Evolutionary conservation across 169 alveolate genomes (phyloP).

Genomic region (Babesia ovata): DNA sequence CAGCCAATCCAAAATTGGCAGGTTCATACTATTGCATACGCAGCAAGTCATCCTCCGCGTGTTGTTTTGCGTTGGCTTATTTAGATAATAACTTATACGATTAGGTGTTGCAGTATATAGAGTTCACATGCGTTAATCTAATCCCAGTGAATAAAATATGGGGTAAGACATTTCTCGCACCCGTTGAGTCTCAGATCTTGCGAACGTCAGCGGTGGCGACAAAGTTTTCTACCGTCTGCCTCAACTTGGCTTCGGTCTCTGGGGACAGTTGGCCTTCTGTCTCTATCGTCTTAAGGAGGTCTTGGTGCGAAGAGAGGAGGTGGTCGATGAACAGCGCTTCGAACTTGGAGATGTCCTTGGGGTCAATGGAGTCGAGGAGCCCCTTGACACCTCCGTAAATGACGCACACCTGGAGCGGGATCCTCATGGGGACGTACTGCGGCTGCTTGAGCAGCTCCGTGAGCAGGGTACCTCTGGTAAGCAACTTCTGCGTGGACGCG

Average conservation of each 20-base stretch:
- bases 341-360: constrained; percentile 73
- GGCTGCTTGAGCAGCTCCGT: constrained; percentile 91
- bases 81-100: not conserved
- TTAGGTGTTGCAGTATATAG: not conserved
- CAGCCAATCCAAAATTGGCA: no score
- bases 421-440: constrained; percentile 84
- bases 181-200: constrained; percentile 13
- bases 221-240: constrained; percentile 52
- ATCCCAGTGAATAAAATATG: not conserved
- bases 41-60: not conserved
- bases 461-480: constrained; percentile 91
- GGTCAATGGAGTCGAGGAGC: constrained; percentile 72
- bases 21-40: not conserved
- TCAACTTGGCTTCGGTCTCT: constrained; percentile 60
- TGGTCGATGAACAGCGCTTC: constrained; percentile 62
- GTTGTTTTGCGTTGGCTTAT: no score
- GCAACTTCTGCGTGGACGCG: constrained; percentile 92
- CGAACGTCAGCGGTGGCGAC: constrained; percentile 46
- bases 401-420: constrained; percentile 78
- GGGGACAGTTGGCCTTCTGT: constrained; percentile 57
- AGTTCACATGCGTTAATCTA: constrained; percentile 10
- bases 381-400: constrained; percentile 86
- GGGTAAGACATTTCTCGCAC: not conserved
- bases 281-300: constrained; percentile 57
- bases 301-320: constrained; percentile 50